These are phyloP conservation scores for Vitis rupestris DNA, from an alignment of 164 flowering plant species.

Conservation along the genomic window DNA sequence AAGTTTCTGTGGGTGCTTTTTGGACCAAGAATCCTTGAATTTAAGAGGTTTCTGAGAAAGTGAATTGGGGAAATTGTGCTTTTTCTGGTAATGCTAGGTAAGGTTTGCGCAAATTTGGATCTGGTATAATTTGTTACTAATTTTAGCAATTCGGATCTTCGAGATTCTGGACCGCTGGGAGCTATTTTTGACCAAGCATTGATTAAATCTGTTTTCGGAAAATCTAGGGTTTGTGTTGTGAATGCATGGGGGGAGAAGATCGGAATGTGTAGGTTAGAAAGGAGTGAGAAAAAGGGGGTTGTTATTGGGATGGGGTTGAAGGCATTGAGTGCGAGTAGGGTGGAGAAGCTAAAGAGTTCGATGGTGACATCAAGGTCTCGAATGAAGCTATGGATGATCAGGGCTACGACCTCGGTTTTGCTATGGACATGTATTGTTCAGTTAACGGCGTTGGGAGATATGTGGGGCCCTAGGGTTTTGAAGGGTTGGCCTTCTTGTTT, in stretches of 20 bases:
- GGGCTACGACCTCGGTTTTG: conserved; percentile 78
- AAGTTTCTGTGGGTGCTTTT: not conserved
- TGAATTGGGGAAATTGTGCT: not conserved
- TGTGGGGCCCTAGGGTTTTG: conserved; percentile 78
- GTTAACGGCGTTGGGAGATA: conserved; percentile 68
- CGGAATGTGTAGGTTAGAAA: conserved; percentile 24
- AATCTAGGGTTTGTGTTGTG: not conserved
- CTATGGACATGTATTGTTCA: conserved; percentile 89
- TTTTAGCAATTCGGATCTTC: not conserved
- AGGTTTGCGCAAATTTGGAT: not conserved
- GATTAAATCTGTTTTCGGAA: not conserved
- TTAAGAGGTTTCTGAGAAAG: not conserved
- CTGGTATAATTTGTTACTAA: not conserved
- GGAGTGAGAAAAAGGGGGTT: conserved; percentile 15
- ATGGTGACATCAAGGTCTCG: conserved; percentile 28
- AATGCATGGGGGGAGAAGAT: not conserved
- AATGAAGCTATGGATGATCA: conserved; percentile 79
- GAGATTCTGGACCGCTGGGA: not conserved
- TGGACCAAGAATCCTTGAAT: not conserved
- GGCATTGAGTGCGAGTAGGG: conserved; percentile 17
- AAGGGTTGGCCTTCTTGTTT: conserved; percentile 93
- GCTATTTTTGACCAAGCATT: not conserved
- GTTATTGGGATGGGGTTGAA: conserved; percentile 31
- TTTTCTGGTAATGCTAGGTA: not conserved
- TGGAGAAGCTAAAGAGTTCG: conserved; percentile 48